Evolutionary conservation across 495 filamentous ascomycete genomes (phyloP).

Genomic region (Massariosphaeria phaeospora): DNA sequence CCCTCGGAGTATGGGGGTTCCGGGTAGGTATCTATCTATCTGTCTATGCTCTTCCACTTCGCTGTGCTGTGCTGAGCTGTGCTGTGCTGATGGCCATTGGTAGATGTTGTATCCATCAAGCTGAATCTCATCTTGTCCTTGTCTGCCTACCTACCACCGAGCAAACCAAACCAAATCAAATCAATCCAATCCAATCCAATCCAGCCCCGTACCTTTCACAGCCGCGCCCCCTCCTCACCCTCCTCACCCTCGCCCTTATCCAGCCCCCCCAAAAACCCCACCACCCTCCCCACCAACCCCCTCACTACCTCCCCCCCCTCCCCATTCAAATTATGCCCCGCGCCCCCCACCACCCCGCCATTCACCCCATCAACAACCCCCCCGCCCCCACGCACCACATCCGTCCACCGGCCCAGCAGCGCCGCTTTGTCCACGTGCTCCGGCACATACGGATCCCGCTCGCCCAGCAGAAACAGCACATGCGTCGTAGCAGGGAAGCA

Average conservation of each 20-base stretch:
- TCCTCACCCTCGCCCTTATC: constrained; percentile 21
- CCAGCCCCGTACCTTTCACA: too few relatives aligned
- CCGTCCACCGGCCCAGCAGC: constrained; percentile 61
- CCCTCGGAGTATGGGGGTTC: too few relatives aligned
- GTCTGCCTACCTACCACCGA: too few relatives aligned
- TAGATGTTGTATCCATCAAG: too few relatives aligned
- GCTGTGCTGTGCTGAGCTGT: too few relatives aligned
- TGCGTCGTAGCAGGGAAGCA: constrained; percentile 50
- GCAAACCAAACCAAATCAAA: too few relatives aligned
- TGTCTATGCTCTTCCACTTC: too few relatives aligned
- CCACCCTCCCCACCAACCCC: constrained; percentile 53
- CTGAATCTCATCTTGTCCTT: too few relatives aligned
- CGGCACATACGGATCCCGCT: constrained; percentile 67
- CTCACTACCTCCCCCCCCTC: constrained; percentile 44
- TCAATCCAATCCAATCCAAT: too few relatives aligned
- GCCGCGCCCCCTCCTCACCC: not conserved
- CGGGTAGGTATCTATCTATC: too few relatives aligned
- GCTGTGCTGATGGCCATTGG: too few relatives aligned
- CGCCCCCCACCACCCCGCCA: constrained; percentile 56
- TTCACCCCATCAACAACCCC: constrained; percentile 48
- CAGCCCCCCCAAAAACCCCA: constrained; percentile 52
- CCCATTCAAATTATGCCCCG: constrained; percentile 56
- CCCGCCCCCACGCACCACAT: constrained; percentile 42
- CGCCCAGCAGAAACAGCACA: constrained; percentile 64
- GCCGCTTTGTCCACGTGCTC: constrained; percentile 55